Evolutionary conservation across 2,329 filamentous ascomycete genomes (phyloP), one percentile per base, ranked within the genome.

Genomic region (Graphilbum fragrans): DNA sequence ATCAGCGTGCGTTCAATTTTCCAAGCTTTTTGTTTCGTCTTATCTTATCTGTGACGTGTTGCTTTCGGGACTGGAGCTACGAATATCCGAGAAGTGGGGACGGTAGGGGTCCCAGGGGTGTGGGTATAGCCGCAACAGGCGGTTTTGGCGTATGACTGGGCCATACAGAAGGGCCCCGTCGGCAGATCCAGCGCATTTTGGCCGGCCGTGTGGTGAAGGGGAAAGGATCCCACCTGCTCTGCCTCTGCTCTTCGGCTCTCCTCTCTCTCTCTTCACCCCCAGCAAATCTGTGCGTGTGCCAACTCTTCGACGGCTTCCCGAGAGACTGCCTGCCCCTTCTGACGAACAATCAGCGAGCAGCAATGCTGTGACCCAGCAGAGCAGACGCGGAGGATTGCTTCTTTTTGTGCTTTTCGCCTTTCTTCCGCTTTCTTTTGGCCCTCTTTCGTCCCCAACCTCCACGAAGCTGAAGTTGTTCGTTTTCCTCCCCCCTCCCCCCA

Each of bases 31-130:
- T n/a, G n/a, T n/a, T n/a, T n/a, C n/a, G n/a, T 7, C 35, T 41
- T 45, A 45, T 41, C 43, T 45, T 45, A 45, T 45, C 39, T 29
- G 34, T 27, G 39, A 37, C 17, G 38, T 20, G 12, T 3, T 22
- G 23, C 11, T 32, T 4, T 17, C 41, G 37, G 34, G 8, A 12
- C 5, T 33, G 39, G 42, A 19, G 19, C 16, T 31, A 44, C 31
- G 36, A 38, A 41, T 20, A 17, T 17, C 37, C 41, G 41, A 27
- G 4, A 31, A 20, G 27, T 36, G 38, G 25, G 17, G 35, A 27
- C 3, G 7, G 10, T 32, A 25, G 20, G 35, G 20, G 39, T 34
- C 18, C 22, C 29, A 27, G 14, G 22, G 33, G 34, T 33, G 34
- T 37, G 27, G 2, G n/a, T 29, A 12, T 37, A 34, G 35, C 22